phyloP scores from a whole-genome alignment of 768 basidiomycete genomes.

The Termitomyces bulborhizus region DNA sequence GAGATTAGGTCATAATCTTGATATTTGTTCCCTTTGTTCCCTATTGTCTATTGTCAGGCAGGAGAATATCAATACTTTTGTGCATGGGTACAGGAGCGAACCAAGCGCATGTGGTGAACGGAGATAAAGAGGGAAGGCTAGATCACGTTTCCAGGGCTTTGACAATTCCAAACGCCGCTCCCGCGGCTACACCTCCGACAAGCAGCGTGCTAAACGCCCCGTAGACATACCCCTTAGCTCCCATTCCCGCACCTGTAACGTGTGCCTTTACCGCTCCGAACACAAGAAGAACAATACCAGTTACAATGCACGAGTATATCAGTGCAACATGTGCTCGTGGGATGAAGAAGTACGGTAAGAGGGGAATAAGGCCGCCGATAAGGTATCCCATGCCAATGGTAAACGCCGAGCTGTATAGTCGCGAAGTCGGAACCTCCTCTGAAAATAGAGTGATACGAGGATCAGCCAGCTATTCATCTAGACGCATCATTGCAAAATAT shows the following conservation, averaged over 20 bases:
- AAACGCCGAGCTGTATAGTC: conserved; percentile 86
- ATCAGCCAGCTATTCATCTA: background rate
- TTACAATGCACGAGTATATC: conserved; percentile 72
- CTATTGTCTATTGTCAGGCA: background rate
- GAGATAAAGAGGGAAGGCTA: background rate
- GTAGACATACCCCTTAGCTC: conserved; percentile 68
- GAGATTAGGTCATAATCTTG: no score
- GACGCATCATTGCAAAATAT: background rate
- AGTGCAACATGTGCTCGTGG: conserved; percentile 59
- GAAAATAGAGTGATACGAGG: conserved; percentile 1
- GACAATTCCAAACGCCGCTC: conserved; percentile 51
- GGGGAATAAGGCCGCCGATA: conserved; percentile 87
- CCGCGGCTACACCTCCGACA: conserved; percentile 89
- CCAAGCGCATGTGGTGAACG: background rate
- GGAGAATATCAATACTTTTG: background rate
- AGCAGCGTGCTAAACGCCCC: conserved; percentile 83
- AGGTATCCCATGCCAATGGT: conserved; percentile 96
- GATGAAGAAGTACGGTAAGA: conserved; percentile 91
- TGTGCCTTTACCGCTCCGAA: conserved; percentile 91
- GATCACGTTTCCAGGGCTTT: conserved; percentile 33
- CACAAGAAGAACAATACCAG: conserved; percentile 77
- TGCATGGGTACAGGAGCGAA: background rate
- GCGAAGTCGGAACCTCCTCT: conserved; percentile 85
- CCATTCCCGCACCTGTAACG: conserved; percentile 74
- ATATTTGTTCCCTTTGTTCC: background rate